Conservation (phyloP, 805 yeast genomes). For the Ogataea paraovalis region DNA sequence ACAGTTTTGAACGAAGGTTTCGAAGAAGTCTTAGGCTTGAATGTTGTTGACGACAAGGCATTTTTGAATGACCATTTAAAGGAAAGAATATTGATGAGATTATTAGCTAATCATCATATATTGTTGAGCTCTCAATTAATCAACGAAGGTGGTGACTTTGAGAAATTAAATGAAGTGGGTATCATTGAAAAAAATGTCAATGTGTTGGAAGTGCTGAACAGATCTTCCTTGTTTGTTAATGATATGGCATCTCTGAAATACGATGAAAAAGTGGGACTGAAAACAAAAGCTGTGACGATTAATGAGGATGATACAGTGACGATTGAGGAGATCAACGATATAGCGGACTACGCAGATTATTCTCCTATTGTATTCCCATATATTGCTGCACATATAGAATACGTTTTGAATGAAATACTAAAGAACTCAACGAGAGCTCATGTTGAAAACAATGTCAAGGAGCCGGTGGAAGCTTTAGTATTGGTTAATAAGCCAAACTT, state of each 20-base stretch:
- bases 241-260: slow-evolving; percentile 82
- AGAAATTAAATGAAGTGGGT: slow-evolving; percentile 49
- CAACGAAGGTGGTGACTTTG: slow-evolving; percentile 32
- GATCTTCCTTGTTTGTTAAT: slow-evolving; percentile 70
- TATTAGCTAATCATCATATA: slow-evolving; percentile 82
- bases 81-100: slow-evolving; percentile 83
- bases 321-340: slow-evolving; percentile 31
- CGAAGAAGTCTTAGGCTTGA: slow-evolving; percentile 43
- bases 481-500: slow-evolving; percentile 30
- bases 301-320: slow-evolving; percentile 28
- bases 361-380: slow-evolving; percentile 60
- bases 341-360: slow-evolving; percentile 19
- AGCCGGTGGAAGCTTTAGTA: slow-evolving; percentile 47
- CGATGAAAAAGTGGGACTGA: slow-evolving; percentile 64
- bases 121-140: slow-evolving; percentile 45
- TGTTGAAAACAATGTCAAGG: slow-evolving; percentile 57
- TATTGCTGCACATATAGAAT: slow-evolving; percentile 83
- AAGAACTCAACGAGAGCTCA: slow-evolving; percentile 88
- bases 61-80: slow-evolving; percentile 74
- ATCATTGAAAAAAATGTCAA: slow-evolving; percentile 63
- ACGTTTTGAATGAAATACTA: slow-evolving; percentile 78
- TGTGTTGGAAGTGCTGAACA: slow-evolving; percentile 57
- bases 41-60: slow-evolving; percentile 23
- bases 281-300: slow-evolving; percentile 40
- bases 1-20: slow-evolving; percentile 82